Evolutionary conservation across 176 grass and related monocot species (phyloP), one percentile per base, ranked within the genome.

Genomic region (Oryza nivara): DNA sequence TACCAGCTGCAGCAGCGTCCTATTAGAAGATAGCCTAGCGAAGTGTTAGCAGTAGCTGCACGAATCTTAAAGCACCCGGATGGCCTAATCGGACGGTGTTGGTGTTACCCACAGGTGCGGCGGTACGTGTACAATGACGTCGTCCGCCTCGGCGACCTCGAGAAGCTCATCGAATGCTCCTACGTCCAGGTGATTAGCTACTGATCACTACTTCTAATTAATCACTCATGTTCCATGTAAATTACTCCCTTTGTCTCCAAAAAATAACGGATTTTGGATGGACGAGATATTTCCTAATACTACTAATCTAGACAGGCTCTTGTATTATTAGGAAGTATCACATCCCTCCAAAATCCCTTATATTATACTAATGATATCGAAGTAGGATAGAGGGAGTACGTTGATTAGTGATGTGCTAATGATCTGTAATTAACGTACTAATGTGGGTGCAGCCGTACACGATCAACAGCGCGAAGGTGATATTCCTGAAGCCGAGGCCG

Each of bases 381-480:
- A 26, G 26, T 26, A 26, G 26, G 26, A 26, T 26, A 26, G 26
- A 26, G 26, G 26, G 26, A 26, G 26, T 26, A 26, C 26, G 26
- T 26, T 26, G 26, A 26, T 26, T 63, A 23, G 58, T 0, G 6
- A 9, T 0, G 1, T n/a, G 54, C 54, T 58, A 58, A 58, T 56
- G 51, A 16, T 0, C 20, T n/a, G 9, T 20, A 9, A 32, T 30
- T 32, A 32, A 52, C 10, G 54, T 15, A 26, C 26, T 26, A 16
- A 2, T 48, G 76, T 52, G 35, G 35, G 35, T 51, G 76, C 81
- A 99, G 96, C 76, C 93, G 40, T 99, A 99, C 84, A 99, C 96
- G n/a, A 99, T 99, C 88, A 99, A 99, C 86, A 94, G 96, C 51
- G 96, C 96, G n/a, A 99, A 99, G 88, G 96, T 99, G 84, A 90